Conservation (phyloP, 345 rosid species). For the Lenwebbia sp. region DNA sequence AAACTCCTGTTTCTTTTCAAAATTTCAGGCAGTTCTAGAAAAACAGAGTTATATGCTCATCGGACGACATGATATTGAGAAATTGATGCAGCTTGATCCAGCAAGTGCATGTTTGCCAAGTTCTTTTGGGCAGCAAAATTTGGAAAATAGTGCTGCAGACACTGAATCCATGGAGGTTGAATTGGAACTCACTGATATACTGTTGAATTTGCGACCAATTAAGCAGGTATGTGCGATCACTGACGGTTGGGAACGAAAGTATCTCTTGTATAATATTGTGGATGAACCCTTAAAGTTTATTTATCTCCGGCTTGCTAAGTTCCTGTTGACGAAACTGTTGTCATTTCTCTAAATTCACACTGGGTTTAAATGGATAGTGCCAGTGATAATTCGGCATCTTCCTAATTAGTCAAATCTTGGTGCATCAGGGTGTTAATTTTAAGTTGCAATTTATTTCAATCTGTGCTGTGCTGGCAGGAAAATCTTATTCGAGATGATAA, state of each 20-base stretch:
- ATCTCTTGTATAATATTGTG: background rate
- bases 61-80: constrained; percentile 97
- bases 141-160: constrained; percentile 17
- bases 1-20: constrained; percentile 6
- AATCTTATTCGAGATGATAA: constrained; percentile 89
- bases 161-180: constrained; percentile 49
- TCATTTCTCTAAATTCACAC: background rate
- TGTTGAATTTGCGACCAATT: constrained; percentile 71
- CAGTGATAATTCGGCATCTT: background rate
- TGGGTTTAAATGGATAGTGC: background rate
- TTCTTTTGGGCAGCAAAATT: constrained; percentile 32
- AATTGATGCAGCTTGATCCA: constrained; percentile 79
- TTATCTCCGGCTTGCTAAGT: background rate
- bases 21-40: constrained; percentile 93
- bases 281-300: background rate
- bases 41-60: constrained; percentile 97
- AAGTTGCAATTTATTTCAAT: background rate
- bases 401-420: background rate
- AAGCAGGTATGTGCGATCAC: constrained; percentile 53
- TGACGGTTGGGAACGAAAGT: background rate
- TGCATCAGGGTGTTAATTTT: background rate
- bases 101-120: constrained; percentile 69
- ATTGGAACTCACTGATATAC: constrained; percentile 55
- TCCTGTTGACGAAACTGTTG: background rate
- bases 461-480: constrained; percentile 38